These are phyloP conservation scores for Xylaria palmicola DNA, from an alignment of 495 filamentous ascomycete genomes.

Conservation along the genomic window DNA sequence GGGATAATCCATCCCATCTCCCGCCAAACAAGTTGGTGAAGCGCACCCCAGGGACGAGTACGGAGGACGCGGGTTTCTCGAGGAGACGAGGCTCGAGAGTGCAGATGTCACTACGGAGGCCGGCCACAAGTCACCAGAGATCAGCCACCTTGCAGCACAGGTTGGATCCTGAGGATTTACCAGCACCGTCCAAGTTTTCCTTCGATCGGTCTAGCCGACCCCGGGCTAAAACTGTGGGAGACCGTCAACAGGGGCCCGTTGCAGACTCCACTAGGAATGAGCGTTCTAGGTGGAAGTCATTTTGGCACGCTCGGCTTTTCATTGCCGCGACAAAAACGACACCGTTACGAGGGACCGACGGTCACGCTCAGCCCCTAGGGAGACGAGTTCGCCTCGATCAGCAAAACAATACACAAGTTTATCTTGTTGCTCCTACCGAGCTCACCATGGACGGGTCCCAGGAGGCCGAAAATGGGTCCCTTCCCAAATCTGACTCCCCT, in stretches of 20 bases:
- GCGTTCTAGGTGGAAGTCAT: conserved; percentile 43
- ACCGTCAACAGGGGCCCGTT: conserved; percentile 12
- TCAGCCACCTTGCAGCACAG: conserved; percentile 65
- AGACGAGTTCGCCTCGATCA: conserved; percentile 27
- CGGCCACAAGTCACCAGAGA: conserved; percentile 85
- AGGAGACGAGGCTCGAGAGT: conserved; percentile 48
- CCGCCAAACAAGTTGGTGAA: conserved; percentile 88
- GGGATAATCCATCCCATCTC: conserved; percentile 41
- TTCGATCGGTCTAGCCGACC: conserved; percentile 34
- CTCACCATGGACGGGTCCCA: conserved; percentile 19
- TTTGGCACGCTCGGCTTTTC: conserved; percentile 40
- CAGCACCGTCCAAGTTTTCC: conserved; percentile 29
- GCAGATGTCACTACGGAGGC: conserved; percentile 64
- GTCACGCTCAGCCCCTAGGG: conserved; percentile 3
- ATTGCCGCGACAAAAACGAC: conserved; percentile 17
- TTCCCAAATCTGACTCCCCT: conserved; percentile 2
- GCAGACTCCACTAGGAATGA: conserved; percentile 9
- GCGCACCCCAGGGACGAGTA: conserved; percentile 60
- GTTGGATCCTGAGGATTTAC: conserved; percentile 30
- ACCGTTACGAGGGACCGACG: conserved; percentile 18
- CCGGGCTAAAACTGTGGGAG: conserved; percentile 22
- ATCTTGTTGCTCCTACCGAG: conserved; percentile 22
- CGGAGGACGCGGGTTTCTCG: conserved; percentile 43
- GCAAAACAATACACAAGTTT: conserved; percentile 18
- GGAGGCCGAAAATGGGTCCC: background rate